A percentile compares a stretch with the other conserved stretches of the same genome.
phyloP scores from a whole-genome alignment of 2,329 filamentous ascomycete species.

The Sphaerulina vaccinii region DNA sequence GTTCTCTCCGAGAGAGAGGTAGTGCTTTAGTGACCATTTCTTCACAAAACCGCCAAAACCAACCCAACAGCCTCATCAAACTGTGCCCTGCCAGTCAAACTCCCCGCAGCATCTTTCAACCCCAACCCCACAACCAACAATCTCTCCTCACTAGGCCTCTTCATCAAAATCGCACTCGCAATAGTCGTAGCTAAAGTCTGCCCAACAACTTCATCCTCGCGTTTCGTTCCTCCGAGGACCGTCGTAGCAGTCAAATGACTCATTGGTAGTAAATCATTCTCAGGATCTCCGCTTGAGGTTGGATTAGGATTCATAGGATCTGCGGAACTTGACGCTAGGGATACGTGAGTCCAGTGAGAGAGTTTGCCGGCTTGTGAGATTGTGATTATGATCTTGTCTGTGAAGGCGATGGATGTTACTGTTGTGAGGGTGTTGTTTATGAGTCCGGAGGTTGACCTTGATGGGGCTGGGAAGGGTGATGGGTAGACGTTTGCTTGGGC shows the following conservation, averaged over 20 bases:
- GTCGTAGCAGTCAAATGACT: conserved; percentile 82
- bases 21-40: no score
- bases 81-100: conserved; percentile 37
- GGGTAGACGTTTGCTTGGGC: conserved; percentile 42
- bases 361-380: conserved; percentile 81
- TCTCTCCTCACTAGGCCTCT: conserved; percentile 62
- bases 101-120: conserved; percentile 43
- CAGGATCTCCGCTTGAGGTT: conserved; percentile 43
- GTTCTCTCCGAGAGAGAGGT: no score
- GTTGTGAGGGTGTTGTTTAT: conserved; percentile 71
- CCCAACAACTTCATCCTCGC: conserved; percentile 72
- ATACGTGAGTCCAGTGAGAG: conserved; percentile 92
- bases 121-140: conserved; percentile 60
- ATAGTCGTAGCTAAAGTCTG: conserved; percentile 89
- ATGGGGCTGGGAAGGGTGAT: conserved; percentile 55
- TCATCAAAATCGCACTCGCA: conserved; percentile 72
- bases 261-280: conserved; percentile 67
- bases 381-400: conserved; percentile 88
- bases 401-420: conserved; percentile 70
- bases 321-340: conserved; percentile 66
- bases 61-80: conserved; percentile 42
- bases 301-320: conserved; percentile 60
- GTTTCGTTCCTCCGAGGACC: conserved; percentile 76
- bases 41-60: conserved; percentile 33
- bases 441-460: conserved; percentile 50